Conservation (phyloP, 441 rosid species). For the Gossypium gossypioides region DNA sequence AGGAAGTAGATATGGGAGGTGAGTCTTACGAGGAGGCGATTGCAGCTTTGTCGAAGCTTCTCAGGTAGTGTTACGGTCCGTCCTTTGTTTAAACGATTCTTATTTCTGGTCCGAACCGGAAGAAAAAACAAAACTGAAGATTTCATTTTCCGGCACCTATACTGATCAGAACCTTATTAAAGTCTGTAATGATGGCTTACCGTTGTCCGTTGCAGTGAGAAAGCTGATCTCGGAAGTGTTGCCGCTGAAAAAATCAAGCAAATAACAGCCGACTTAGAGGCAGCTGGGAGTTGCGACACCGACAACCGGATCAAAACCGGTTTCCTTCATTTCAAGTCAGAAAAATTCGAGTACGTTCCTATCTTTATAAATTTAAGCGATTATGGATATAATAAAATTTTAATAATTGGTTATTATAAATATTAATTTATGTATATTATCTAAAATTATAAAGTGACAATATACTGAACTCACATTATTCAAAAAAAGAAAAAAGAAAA, state of each 20-base stretch:
- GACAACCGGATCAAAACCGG: conserved; percentile 50
- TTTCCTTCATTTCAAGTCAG: conserved; percentile 55
- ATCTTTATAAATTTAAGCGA: neutral
- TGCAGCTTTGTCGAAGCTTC: conserved; percentile 57
- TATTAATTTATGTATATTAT: too few species aligned
- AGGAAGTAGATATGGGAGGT: conserved; percentile 44
- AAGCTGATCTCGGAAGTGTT: conserved; percentile 42
- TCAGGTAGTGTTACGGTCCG: conserved; percentile 36
- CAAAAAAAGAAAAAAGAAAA: neutral
- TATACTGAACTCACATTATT: neutral
- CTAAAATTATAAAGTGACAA: too few species aligned
- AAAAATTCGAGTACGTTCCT: conserved; percentile 60
- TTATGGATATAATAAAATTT: neutral
- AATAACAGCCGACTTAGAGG: conserved; percentile 62
- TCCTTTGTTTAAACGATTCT: neutral
- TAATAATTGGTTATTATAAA: too few species aligned
- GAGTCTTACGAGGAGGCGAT: conserved; percentile 67
- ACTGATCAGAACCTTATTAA: neutral
- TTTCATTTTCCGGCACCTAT: neutral
- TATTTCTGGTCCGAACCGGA: neutral
- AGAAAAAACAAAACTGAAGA: neutral
- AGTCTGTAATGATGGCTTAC: neutral
- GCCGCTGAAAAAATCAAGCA: conserved; percentile 78
- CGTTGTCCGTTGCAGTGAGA: conserved; percentile 35
- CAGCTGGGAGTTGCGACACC: conserved; percentile 41